These are phyloP conservation scores for Exophiala oligosperma DNA, from an alignment of 2,329 filamentous ascomycete species.

Conservation along the genomic window DNA sequence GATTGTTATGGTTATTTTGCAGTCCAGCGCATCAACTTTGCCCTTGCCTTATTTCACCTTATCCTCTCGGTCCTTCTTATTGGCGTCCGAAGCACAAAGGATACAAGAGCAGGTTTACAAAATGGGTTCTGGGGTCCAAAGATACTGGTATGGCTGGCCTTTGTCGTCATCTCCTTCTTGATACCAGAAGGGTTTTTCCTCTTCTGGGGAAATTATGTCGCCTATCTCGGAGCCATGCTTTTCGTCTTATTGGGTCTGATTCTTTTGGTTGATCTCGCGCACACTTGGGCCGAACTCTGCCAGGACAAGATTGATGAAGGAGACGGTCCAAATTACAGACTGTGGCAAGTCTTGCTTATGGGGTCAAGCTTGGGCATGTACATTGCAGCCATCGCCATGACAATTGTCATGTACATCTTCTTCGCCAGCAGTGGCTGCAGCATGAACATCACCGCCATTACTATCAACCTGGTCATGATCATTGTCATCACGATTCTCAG, in stretches of 20 bases:
- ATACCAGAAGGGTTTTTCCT: slow-evolving; percentile 95
- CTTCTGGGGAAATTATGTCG: slow-evolving; percentile 92
- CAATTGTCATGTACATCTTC: slow-evolving; percentile 94
- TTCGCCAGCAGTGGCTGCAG: slow-evolving; percentile 79
- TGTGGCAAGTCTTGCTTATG: slow-evolving; percentile 85
- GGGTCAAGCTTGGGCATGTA: slow-evolving; percentile 96
- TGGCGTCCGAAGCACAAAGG: slow-evolving; percentile 82
- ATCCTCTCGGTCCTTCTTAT: slow-evolving; percentile 81
- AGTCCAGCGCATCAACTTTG: slow-evolving; percentile 97
- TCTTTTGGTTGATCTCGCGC: slow-evolving; percentile 88
- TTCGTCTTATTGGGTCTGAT: slow-evolving; percentile 93
- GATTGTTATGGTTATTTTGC: slow-evolving; percentile 95
- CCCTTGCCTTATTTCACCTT: slow-evolving; percentile 89
- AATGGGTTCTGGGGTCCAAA: slow-evolving; percentile 99
- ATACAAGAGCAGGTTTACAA: slow-evolving; percentile 82
- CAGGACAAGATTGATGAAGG: slow-evolving; percentile 83
- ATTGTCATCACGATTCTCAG: slow-evolving; percentile 79
- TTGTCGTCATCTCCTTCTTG: slow-evolving; percentile 90
- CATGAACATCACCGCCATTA: slow-evolving; percentile 97
- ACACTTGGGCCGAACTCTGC: slow-evolving; percentile 97
- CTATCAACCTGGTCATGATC: slow-evolving; percentile 85
- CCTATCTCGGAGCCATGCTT: slow-evolving; percentile 82
- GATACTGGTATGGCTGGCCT: slow-evolving; percentile 80
- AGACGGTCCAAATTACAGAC: slow-evolving; percentile 58
- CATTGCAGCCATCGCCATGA: slow-evolving; percentile 85